Evolutionary conservation across 2,329 filamentous ascomycete genomes (phyloP).

Genomic region (Colletotrichum nymphaeae): DNA sequence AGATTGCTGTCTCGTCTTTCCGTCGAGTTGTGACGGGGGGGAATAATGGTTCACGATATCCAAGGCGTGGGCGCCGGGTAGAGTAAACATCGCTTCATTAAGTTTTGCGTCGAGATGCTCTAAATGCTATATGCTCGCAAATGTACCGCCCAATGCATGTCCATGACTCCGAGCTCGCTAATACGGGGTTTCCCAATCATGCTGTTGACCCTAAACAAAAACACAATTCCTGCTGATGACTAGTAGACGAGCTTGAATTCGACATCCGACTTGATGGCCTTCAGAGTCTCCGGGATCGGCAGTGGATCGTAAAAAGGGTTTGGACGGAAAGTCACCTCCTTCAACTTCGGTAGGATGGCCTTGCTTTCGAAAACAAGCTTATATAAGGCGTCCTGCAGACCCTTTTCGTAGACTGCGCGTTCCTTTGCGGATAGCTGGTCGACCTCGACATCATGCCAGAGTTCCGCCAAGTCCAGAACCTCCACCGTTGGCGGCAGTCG

Average conservation of each 20-base stretch:
- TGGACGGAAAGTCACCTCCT: slow-evolving; percentile 28
- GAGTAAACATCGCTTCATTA: not conserved
- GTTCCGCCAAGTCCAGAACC: slow-evolving; percentile 27
- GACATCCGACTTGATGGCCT: slow-evolving; percentile 1
- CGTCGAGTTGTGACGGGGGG: too few species aligned
- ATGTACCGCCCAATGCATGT: not conserved
- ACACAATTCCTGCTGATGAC: too few species aligned
- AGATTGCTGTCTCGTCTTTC: not conserved
- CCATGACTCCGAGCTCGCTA: not conserved
- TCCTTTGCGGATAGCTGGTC: slow-evolving; percentile 13
- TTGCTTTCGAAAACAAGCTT: slow-evolving; percentile 43
- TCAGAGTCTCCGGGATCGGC: slow-evolving; percentile 22
- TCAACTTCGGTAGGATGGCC: slow-evolving; percentile 14
- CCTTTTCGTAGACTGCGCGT: slow-evolving; percentile 40
- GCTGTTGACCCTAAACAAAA: not conserved
- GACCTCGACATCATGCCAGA: slow-evolving; percentile 31
- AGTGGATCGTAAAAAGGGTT: slow-evolving; percentile 31
- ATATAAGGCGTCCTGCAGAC: slow-evolving; percentile 45
- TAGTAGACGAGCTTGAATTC: slow-evolving; percentile 29
- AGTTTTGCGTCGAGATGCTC: not conserved
- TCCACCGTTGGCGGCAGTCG: slow-evolving; percentile 7
- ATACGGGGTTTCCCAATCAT: not conserved
- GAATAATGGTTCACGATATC: not conserved
- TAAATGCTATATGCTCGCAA: not conserved
- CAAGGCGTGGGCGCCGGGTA: not conserved